phyloP scores from a whole-genome alignment of 306 rosid species.

The Comarum palustre region DNA sequence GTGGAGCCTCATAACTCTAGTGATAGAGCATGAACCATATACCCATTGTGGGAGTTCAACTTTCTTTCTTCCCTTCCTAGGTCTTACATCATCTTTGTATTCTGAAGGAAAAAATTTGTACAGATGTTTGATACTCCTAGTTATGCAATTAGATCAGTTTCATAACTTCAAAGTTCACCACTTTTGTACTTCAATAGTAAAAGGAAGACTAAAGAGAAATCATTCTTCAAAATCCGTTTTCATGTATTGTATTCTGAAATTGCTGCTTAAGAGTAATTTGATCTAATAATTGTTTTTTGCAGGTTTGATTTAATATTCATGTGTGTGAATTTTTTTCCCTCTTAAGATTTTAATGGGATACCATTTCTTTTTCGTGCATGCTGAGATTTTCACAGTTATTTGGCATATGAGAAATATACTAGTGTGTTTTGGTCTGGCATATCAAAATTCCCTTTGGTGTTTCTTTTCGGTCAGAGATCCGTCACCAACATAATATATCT shows the following conservation, averaged over 20 bases:
- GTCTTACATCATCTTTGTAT: not conserved
- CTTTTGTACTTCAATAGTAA: not conserved
- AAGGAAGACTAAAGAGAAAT: not conserved
- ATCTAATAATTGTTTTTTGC: not conserved
- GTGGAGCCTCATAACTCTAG: not conserved
- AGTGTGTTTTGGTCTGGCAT: not conserved
- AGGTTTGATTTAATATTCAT: not conserved
- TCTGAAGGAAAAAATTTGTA: not conserved
- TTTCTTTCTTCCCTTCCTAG: not conserved
- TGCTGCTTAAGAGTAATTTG: not conserved
- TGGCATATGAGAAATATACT: not conserved
- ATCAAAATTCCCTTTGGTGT: not conserved
- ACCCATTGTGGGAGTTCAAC: not conserved
- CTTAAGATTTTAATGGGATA: not conserved
- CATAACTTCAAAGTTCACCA: not conserved
- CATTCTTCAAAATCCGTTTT: not conserved
- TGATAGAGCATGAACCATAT: not conserved
- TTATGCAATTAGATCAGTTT: slow-evolving; percentile 9
- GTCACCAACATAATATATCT: not conserved
- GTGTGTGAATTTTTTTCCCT: not conserved
- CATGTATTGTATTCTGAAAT: not conserved
- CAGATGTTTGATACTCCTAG: not conserved
- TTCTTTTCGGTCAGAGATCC: not conserved
- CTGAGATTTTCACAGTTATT: not conserved
- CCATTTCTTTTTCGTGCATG: not conserved